A percentile compares a stretch with the other conserved stretches of the same genome.
phyloP scores from a whole-genome alignment of 108 stramenopile genomes.

The Nitzschia sp. region DNA sequence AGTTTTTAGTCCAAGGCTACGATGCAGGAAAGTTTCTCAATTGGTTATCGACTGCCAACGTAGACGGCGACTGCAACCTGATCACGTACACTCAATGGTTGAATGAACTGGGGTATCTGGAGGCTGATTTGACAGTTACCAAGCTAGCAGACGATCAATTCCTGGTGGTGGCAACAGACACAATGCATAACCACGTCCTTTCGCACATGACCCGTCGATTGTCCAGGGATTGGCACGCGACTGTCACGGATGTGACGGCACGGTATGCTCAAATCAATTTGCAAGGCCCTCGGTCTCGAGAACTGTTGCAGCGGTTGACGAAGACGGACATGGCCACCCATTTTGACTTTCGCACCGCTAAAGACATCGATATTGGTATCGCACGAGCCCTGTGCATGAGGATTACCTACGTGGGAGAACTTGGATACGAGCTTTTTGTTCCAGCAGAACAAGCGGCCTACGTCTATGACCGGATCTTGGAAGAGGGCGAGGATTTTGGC shows the following conservation, averaged over 20 bases:
- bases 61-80: constrained; percentile 37
- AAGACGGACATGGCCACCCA: constrained; percentile 23
- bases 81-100: constrained; percentile 84
- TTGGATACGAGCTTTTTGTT: constrained; percentile 79
- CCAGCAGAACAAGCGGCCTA: constrained; percentile 59
- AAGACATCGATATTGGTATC: constrained; percentile 58
- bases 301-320: constrained; percentile 55
- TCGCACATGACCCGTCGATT: constrained; percentile 48
- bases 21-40: constrained; percentile 72
- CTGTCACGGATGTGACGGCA: constrained; percentile 60
- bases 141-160: constrained; percentile 58
- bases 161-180: constrained; percentile 78
- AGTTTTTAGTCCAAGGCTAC: constrained; percentile 61
- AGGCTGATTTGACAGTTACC: constrained; percentile 78
- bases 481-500: constrained; percentile 32
- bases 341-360: constrained; percentile 56
- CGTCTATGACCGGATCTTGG: constrained; percentile 59
- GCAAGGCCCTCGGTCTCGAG: constrained; percentile 69
- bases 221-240: constrained; percentile 27
- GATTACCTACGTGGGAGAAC: constrained; percentile 84
- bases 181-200: constrained; percentile 70
- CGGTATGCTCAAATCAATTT: constrained; percentile 66
- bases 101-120: constrained; percentile 55
- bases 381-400: constrained; percentile 46
- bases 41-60: constrained; percentile 66